Conservation (phyloP, 2,329 filamentous ascomycete species). For the Neopestalotiopsis clavispora region DNA sequence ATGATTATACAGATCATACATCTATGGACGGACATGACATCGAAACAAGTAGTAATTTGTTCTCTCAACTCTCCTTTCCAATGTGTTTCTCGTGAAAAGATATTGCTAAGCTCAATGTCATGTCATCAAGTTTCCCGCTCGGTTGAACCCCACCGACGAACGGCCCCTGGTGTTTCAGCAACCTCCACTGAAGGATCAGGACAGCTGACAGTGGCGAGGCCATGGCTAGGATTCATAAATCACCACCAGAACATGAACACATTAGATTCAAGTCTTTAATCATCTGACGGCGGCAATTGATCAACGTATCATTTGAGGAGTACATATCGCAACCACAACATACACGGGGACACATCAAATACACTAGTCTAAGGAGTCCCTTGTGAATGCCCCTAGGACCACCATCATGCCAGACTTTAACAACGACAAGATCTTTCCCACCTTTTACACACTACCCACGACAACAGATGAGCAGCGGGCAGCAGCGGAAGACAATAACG, state of each 20-base stretch:
- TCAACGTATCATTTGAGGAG: background rate
- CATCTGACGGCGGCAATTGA: fast-evolving
- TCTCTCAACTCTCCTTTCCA: background rate
- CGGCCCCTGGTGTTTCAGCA: constrained; percentile 8
- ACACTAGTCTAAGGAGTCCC: background rate
- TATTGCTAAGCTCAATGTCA: background rate
- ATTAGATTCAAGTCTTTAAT: background rate
- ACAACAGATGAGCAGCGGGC: constrained; percentile 3
- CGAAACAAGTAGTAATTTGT: background rate
- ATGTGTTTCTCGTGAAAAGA: background rate
- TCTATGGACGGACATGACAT: too few species aligned
- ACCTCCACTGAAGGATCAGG: background rate
- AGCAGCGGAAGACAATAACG: too few species aligned
- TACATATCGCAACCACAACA: background rate
- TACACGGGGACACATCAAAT: background rate
- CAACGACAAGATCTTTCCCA: constrained; percentile 20
- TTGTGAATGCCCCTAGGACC: background rate
- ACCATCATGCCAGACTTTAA: constrained; percentile 24
- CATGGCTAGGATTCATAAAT: background rate
- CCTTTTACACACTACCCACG: constrained; percentile 24
- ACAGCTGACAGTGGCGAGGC: background rate
- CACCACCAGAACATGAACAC: background rate
- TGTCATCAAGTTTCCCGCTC: background rate
- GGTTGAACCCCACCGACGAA: background rate
- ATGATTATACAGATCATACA: background rate